Base-by-base conservation (phyloP, 805 yeast genomes). In the Starmerella stigmatis region DNA sequence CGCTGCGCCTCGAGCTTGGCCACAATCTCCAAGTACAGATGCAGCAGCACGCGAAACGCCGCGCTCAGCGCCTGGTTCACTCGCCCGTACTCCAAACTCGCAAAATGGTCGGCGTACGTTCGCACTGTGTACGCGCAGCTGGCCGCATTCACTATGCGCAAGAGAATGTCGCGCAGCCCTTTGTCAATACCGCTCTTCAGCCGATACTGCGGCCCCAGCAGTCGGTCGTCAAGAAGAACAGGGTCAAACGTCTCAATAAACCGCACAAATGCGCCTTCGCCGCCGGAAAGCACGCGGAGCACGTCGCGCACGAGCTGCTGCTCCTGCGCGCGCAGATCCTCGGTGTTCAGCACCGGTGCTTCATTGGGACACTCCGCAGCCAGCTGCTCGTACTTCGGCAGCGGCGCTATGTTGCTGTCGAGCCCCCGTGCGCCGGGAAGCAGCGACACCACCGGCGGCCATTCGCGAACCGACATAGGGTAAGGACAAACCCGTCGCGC, bases 181-280 rank as follows among this genome's bases (percentile, higher is more conserved):
- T 81, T 71, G 56, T 85, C 94, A 55, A 92, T 65, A 47, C 74
- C 76, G 52, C 76, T 80, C 33, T 82, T 79, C 21, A 86, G 73
- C 50, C 76, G 72, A 61, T 73, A 86, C 48, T 81, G 89, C 1
- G 94, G 94, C 0, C 94, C 94, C 12, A 60, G 60, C 3, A 80
- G 62, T 35, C 72, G 60, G 27, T 71, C 67, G 12, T 63, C 65
- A 9, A 60, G 64, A 27, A 63, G 58, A 0, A 49, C 47, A 0
- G 78, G 77, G 54, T 76, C 74, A 57, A 74, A 84, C 17, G 70
- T 67, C 34, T 76, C 81, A 26, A 79, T 71, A 58, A 73, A 85
- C 35, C 86, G 67, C 28, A 89, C 75, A 57, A 81, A 85, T 17
- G 70, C 68, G 0, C 96, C 96, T 60, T 86, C 94, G 17, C 62